A percentile compares a stretch with the other conserved stretches of the same genome.
phyloP scores from a whole-genome alignment of 139 green algal species.

The Picochlorum sp. region DNA sequence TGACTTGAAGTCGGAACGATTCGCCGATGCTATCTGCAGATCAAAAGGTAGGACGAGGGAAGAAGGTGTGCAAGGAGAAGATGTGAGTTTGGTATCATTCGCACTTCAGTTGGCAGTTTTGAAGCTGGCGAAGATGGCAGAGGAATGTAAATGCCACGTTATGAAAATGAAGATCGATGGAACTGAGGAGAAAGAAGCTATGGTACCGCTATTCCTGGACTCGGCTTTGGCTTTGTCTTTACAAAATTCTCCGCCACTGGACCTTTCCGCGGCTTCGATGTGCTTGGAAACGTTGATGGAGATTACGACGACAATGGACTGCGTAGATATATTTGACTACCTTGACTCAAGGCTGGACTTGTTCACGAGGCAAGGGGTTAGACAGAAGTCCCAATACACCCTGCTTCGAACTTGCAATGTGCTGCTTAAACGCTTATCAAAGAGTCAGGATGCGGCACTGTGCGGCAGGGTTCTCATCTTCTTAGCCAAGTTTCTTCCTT shows the following conservation, averaged over 20 bases:
- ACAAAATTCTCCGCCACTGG: neutral
- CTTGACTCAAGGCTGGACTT: slow-evolving; percentile 11
- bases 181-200: too few relatives aligned
- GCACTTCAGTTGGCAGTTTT: slow-evolving; percentile 1
- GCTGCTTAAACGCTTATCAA: slow-evolving; percentile 43
- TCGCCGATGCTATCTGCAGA: neutral
- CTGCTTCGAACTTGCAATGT: slow-evolving; percentile 52
- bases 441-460: slow-evolving; percentile 33
- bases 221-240: slow-evolving; percentile 6
- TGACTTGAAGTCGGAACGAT: too few relatives aligned
- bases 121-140: neutral
- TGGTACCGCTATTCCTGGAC: slow-evolving; percentile 18
- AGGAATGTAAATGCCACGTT: neutral
- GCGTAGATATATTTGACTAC: slow-evolving; percentile 23
- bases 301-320: slow-evolving; percentile 4
- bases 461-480: slow-evolving; percentile 47
- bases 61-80: neutral
- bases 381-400: slow-evolving; percentile 20
- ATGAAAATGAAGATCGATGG: slow-evolving; percentile 1
- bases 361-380: slow-evolving; percentile 4
- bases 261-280: slow-evolving; percentile 2
- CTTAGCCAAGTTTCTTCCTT: slow-evolving; percentile 38
- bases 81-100: neutral
- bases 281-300: slow-evolving; percentile 26
- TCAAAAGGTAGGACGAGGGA: neutral